Percentiles rank a stretch among this genome's conserved stretches.
Evolutionary conservation across 768 basidiomycete species (phyloP).

Genomic region (Tephrocybe sp.): DNA sequence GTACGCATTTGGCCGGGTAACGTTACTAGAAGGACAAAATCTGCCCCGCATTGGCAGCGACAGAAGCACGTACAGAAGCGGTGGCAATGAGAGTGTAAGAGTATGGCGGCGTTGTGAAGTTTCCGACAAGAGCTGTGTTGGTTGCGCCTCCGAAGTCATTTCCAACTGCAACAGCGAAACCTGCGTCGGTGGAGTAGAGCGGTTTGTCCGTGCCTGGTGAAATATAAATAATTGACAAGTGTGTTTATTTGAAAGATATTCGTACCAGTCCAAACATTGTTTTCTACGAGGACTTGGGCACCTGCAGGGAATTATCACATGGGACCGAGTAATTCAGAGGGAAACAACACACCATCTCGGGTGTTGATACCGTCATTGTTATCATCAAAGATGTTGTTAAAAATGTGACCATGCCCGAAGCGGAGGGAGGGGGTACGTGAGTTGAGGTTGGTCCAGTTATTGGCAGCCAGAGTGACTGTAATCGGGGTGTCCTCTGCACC

Average conservation of each 20-base stretch:
- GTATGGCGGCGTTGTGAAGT: conserved; percentile 36
- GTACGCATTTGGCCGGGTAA: neutral
- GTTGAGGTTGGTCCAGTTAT: conserved; percentile 43
- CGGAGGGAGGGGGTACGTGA: conserved; percentile 47
- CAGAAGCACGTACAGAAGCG: conserved; percentile 24
- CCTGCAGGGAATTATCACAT: conserved; percentile 19
- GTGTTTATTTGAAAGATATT: neutral
- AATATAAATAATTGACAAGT: neutral
- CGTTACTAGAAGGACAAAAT: conserved; percentile 28
- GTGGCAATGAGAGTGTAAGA: conserved; percentile 29
- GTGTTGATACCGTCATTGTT: conserved; percentile 46
- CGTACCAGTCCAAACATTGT: conserved; percentile 45
- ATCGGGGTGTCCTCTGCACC: conserved; percentile 38
- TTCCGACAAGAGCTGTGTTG: conserved; percentile 32
- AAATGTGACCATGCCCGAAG: conserved; percentile 46
- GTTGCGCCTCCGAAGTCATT: conserved; percentile 34
- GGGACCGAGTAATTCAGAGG: neutral
- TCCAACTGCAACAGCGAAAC: conserved; percentile 39
- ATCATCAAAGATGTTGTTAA: conserved; percentile 43
- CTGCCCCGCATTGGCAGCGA: conserved; percentile 30
- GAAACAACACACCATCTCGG: conserved; percentile 30
- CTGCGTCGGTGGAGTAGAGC: conserved; percentile 39
- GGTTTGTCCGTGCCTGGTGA: conserved; percentile 36
- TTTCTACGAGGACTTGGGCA: conserved; percentile 47
- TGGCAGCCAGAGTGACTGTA: conserved; percentile 43